These are phyloP conservation scores for Lonicera japonica DNA, from an alignment of 129 eudicot species.

Conservation along the genomic window DNA sequence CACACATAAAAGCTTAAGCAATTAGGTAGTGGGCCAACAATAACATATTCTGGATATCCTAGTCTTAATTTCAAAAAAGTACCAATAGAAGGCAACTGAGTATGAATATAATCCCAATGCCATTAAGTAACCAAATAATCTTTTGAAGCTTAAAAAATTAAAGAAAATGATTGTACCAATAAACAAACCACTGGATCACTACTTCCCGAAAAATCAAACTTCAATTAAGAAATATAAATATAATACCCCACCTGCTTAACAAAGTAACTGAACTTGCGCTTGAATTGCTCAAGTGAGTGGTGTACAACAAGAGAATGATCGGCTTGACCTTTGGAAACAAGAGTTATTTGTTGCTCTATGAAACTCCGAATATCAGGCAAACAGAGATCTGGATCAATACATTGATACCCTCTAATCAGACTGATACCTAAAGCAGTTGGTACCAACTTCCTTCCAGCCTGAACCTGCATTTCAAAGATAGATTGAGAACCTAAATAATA, in stretches of 20 bases:
- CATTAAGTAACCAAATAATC: neutral
- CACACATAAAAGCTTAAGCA: no score
- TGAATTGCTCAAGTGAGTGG: conserved; percentile 75
- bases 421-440: conserved; percentile 84
- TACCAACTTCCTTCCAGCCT: conserved; percentile 79
- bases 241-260: conserved; percentile 54
- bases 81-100: no score
- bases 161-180: no score
- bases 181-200: no score
- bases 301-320: conserved; percentile 70
- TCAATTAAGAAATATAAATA: neutral
- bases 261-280: conserved; percentile 68
- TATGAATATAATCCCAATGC: neutral
- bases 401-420: conserved; percentile 85
- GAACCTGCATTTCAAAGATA: conserved; percentile 49
- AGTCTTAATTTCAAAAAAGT: no score
- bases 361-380: conserved; percentile 90
- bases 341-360: conserved; percentile 85
- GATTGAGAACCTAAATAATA: neutral
- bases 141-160: neutral
- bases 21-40: no score
- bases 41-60: no score
- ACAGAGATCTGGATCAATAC: conserved; percentile 90
- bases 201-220: neutral
- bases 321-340: conserved; percentile 88